Base-by-base conservation (phyloP, 345 rosid species). In the Hypericum androsaemum region DNA sequence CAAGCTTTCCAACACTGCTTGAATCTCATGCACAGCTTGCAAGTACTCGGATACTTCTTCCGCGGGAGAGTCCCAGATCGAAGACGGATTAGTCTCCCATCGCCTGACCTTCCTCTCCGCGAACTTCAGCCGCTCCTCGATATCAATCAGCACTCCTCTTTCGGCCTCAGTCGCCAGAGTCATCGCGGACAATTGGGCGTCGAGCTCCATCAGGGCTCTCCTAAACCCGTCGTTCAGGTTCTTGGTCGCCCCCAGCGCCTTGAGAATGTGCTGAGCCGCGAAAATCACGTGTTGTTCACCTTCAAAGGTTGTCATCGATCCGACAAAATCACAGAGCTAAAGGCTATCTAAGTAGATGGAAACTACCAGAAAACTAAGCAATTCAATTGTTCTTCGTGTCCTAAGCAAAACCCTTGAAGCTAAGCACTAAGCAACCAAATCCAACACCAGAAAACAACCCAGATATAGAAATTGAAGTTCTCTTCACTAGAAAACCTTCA, bases 271-370 rank as follows among this genome's bases (percentile, higher is more conserved):
- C 59, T 64, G 71, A 52, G 77, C 70, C 1, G 97, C 90, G 15
- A 82, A 78, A 22, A 82, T 54, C 41, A 88, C 65, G 58, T 84
- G 96, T 47, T 69, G 73, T 64, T 86, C 82, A 43, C 69, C 80
- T 65, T 81, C 89, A 47, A 37, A 59, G 68, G 60, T 62, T 13
- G 69, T 22, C 16, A 62, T 37, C 32, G 32, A 22, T 22, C 32
- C 1, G 32, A 4, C 32, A 22, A 22, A n/a, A 22, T 22, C 32
- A 22, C 32, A 22, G 32, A 22, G 32, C 32, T 22, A 22, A 22
- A 22, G 32, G 32, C 2, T 22, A 22, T 22, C 32, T 22, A 22
- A 22, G 32, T 22, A 22, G 4, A 22, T 22, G 32, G 32, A 22
- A 22, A 22, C 32, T 4, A 22, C 32, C 4, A 1, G 1, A 1